A percentile compares a stretch with the other conserved stretches of the same genome.
Conservation (phyloP, 179 eudicot genomes). For the Nepenthes alata region DNA sequence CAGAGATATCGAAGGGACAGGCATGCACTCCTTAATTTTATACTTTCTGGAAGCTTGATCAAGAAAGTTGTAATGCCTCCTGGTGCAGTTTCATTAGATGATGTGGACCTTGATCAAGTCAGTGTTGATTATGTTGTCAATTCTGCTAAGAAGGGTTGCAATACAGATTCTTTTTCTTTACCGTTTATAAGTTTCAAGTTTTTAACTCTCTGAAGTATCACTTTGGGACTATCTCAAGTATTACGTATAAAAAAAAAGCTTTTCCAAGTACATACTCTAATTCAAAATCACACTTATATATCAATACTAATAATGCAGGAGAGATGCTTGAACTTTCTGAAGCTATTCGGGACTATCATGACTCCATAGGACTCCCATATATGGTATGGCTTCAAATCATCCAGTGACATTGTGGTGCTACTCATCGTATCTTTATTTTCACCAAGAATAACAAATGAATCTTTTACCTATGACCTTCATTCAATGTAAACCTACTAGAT, state of each 20-base stretch:
- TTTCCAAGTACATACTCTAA: background rate
- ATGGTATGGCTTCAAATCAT: slow-evolving; percentile 32
- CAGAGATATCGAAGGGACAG: slow-evolving; percentile 88
- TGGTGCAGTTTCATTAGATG: slow-evolving; percentile 91
- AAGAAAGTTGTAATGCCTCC: slow-evolving; percentile 98
- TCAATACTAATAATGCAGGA: slow-evolving; percentile 35
- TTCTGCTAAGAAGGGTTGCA: slow-evolving; percentile 72
- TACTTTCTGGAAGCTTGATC: slow-evolving; percentile 86
- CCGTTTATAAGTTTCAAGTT: background rate
- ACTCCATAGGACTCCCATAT: slow-evolving; percentile 54
- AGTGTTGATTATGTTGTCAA: slow-evolving; percentile 86
- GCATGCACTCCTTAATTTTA: slow-evolving; percentile 66
- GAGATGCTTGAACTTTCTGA: slow-evolving; percentile 94
- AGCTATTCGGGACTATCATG: slow-evolving; percentile 94
- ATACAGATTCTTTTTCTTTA: background rate
- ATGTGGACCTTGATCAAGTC: slow-evolving; percentile 97
- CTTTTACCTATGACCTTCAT: no score
- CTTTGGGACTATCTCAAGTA: no score
- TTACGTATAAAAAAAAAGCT: no score
- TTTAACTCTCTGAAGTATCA: no score
- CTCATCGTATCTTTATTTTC: no score
- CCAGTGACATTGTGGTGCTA: background rate
- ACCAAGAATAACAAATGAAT: no score
- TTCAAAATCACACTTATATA: background rate
- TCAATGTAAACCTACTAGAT: no score